phyloP scores from a whole-genome alignment of 2,329 filamentous ascomycete species.

The Capronia coronata region DNA sequence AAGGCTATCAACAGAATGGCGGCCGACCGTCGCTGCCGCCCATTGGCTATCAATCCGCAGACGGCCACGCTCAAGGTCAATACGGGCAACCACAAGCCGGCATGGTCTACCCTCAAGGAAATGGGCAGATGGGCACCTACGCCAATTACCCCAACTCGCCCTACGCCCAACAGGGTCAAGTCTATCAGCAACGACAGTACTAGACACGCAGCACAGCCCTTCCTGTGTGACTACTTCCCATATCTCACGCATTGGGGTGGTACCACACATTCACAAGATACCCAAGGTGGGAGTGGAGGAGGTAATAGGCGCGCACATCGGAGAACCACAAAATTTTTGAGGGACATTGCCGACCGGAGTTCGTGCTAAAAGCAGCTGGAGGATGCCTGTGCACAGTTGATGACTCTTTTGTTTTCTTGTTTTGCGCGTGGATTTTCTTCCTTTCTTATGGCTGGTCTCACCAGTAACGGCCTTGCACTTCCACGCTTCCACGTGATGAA shows the following conservation, averaged over 20 bases:
- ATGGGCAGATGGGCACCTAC: conserved; percentile 42
- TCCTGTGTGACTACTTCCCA: not conserved
- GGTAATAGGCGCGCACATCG: conserved; percentile 18
- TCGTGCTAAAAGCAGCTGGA: conserved; percentile 14
- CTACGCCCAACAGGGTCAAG: conserved; percentile 45
- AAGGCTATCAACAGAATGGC: conserved; percentile 40
- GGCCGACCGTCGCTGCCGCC: conserved; percentile 64
- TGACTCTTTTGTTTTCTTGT: conserved; percentile 15
- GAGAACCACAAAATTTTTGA: conserved; percentile 13
- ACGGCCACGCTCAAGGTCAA: conserved; percentile 51
- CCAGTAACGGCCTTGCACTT: conserved; percentile 9
- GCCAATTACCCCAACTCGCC: conserved; percentile 47
- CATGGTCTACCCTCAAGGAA: conserved; percentile 43
- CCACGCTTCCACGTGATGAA: conserved; percentile 19
- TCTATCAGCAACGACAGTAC: conserved; percentile 48
- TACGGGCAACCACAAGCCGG: conserved; percentile 51
- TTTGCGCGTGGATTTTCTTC: conserved; percentile 8
- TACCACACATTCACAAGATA: conserved; percentile 28
- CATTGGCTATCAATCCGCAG: conserved; percentile 62
- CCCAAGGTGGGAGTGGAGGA: conserved; percentile 29
- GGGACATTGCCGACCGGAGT: conserved; percentile 16
- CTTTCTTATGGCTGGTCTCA: conserved; percentile 7
- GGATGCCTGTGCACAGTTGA: conserved; percentile 11
- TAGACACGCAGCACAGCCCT: conserved; percentile 3
- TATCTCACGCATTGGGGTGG: conserved; percentile 9